Percentiles rank a stretch among this genome's conserved stretches.
phyloP scores from a whole-genome alignment of 2,329 filamentous ascomycete genomes.

The Fusarium drepaniforme region DNA sequence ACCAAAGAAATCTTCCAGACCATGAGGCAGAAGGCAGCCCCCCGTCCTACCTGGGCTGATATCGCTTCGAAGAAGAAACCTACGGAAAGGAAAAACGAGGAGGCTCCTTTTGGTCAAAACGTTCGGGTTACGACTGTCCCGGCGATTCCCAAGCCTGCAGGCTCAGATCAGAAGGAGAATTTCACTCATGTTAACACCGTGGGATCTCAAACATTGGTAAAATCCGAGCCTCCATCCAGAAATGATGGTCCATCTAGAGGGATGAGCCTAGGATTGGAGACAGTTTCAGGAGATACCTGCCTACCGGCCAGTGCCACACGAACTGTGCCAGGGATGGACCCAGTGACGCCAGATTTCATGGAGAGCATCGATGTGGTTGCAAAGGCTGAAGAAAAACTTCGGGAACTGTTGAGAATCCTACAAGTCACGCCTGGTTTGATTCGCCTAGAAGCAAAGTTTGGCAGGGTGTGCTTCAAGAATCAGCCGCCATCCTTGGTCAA shows the following conservation, averaged over 20 bases:
- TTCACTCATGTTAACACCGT: too few species aligned
- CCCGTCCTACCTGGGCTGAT: slow-evolving; percentile 15
- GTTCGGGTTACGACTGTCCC: slow-evolving; percentile 6
- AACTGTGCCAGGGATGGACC: slow-evolving; percentile 23
- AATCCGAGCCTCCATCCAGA: too few species aligned
- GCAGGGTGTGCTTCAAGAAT: slow-evolving; percentile 46
- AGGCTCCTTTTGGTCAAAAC: slow-evolving; percentile 20
- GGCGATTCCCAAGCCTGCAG: not conserved
- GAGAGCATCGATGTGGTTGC: slow-evolving; percentile 17
- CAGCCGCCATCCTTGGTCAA: slow-evolving; percentile 32
- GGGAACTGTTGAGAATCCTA: slow-evolving; percentile 32
- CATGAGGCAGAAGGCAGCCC: slow-evolving; percentile 39
- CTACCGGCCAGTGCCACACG: not conserved
- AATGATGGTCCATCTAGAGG: not conserved
- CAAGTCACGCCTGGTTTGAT: slow-evolving; percentile 41
- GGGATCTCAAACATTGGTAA: not conserved
- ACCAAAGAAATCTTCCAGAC: slow-evolving; percentile 29
- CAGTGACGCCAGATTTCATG: not conserved
- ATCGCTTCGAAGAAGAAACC: slow-evolving; percentile 12
- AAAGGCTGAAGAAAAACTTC: slow-evolving; percentile 19
- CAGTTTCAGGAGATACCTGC: not conserved
- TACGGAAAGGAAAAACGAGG: slow-evolving; percentile 1
- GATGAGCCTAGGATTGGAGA: not conserved
- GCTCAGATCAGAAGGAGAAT: not conserved
- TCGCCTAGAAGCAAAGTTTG: slow-evolving; percentile 43